Evolutionary conservation across 768 basidiomycete species (phyloP), one percentile per base, ranked within the genome.

Genomic region (Podaxis rugospora): DNA sequence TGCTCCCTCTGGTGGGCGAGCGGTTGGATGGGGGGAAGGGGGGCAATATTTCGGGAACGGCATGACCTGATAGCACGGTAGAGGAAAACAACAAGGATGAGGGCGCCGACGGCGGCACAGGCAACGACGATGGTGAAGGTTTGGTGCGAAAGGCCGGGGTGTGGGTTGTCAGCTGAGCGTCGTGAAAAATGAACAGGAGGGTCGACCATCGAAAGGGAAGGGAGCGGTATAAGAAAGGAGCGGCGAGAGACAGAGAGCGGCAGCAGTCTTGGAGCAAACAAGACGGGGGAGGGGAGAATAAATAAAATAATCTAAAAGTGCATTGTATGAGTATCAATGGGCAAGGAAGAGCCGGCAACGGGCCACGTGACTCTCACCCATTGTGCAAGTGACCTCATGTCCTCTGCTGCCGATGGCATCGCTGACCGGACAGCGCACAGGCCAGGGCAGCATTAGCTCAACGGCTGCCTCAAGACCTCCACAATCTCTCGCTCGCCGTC

Each of bases 21-120:
- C 14, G 84, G 82, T 64, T 88, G 88, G 10, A 83, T 76, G 13
- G 85, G 88, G 0, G 88, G 88, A 0, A 89, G 75, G 3, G 88
- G 88, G 0, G 69, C 73, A 1, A 77, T 68, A 27, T 69, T 66
- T 16, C 68, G 62, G 25, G 71, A 67, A 27, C 66, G 74, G 14
- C 54, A 65, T 49, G 75, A 74, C 40, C 73, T 73, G 55, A 81
- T 59, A 63, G 78, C 58, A 14, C 75, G 74, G 67, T 70, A 70
- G 50, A 81, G 64, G 59, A 76, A 9, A 62, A 78, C 62, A 61
- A 80, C 50, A 54, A 76, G 49, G 63, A 79, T 57, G 57, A 80
- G 58, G 39, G 73, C 72, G 36, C 72, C 81, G 61, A 84, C 71
- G 50, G 70, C 70, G 49, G 72, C 78, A 57, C 74, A 75, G 63